Evolutionary conservation across 2,329 filamentous ascomycete genomes (phyloP).

Genomic region (Talaromyces sp.): DNA sequence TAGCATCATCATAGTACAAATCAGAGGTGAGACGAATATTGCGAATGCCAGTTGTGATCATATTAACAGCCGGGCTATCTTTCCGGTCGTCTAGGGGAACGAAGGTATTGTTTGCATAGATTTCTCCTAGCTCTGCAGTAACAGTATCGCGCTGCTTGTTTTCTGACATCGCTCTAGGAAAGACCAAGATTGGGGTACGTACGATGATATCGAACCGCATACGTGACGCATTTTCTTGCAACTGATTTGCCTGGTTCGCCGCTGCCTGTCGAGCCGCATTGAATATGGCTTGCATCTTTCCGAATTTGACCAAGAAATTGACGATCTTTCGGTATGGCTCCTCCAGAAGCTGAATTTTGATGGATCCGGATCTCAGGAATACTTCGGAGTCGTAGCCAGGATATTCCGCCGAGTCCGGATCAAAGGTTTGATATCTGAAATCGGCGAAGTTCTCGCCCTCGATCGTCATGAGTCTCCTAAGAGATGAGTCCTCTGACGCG

Average conservation of each 20-base stretch:
- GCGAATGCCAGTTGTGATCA: slow-evolving; percentile 82
- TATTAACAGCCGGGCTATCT: slow-evolving; percentile 73
- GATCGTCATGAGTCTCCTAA: slow-evolving; percentile 87
- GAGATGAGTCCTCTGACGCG: slow-evolving; percentile 71
- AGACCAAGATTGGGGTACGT: slow-evolving; percentile 93
- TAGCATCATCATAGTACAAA: slow-evolving; percentile 70
- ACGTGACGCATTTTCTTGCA: slow-evolving; percentile 83
- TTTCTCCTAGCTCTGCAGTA: slow-evolving; percentile 92
- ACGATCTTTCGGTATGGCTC: slow-evolving; percentile 98
- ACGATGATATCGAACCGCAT: slow-evolving; percentile 93
- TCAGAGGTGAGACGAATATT: slow-evolving; percentile 88
- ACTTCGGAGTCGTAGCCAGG: slow-evolving; percentile 94
- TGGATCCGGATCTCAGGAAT: slow-evolving; percentile 83
- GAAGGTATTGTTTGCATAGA: slow-evolving; percentile 94
- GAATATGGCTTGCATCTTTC: slow-evolving; percentile 98
- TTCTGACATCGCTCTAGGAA: slow-evolving; percentile 72
- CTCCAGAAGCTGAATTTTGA: slow-evolving; percentile 95
- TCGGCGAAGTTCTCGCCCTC: slow-evolving; percentile 94
- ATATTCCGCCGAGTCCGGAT: slow-evolving; percentile 69
- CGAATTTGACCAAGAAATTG: slow-evolving; percentile 96
- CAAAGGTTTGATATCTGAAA: slow-evolving; percentile 96
- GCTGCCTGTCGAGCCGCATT: slow-evolving; percentile 94
- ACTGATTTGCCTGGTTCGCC: slow-evolving; percentile 84
- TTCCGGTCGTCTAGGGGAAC: slow-evolving; percentile 74
- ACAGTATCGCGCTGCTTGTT: slow-evolving; percentile 73